These are phyloP conservation scores for Dioscorea cayenensis DNA, from an alignment of 116 monocot genomes.

Conservation along the genomic window DNA sequence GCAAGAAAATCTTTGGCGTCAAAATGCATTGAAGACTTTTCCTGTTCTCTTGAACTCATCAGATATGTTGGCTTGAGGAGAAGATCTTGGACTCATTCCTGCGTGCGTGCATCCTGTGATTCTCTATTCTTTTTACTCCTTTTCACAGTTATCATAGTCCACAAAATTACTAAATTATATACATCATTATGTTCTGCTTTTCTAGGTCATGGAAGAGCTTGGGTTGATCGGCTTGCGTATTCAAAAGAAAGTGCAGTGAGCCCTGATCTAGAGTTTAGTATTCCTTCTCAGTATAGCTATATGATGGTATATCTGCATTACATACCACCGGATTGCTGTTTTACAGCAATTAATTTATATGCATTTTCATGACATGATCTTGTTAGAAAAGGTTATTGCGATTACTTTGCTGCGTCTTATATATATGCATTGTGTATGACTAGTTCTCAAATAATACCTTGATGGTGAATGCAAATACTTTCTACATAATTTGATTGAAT, in stretches of 20 bases:
- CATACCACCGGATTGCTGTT: background rate
- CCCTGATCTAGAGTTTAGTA: conserved; percentile 64
- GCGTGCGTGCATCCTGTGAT: conserved; percentile 86
- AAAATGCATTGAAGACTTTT: conserved; percentile 90
- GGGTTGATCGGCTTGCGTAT: conserved; percentile 88
- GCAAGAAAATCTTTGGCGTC: conserved; percentile 85
- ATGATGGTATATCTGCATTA: conserved; percentile 55
- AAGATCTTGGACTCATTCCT: conserved; percentile 94
- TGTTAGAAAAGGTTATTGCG: too few relatives aligned
- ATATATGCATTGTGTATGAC: too few relatives aligned
- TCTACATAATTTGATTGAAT: too few relatives aligned
- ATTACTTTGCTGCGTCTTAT: too few relatives aligned
- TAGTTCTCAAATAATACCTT: too few relatives aligned
- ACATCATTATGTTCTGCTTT: background rate
- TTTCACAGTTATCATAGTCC: background rate
- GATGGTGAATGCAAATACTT: too few relatives aligned
- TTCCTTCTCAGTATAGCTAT: conserved; percentile 77
- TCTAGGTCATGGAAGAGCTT: conserved; percentile 86
- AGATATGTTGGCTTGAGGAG: conserved; percentile 92
- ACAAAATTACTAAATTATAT: background rate
- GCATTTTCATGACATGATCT: too few relatives aligned
- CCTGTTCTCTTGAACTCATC: conserved; percentile 81
- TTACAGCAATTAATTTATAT: too few relatives aligned
- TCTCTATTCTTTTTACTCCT: background rate
- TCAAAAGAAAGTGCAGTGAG: conserved; percentile 85